phyloP scores from a whole-genome alignment of 495 filamentous ascomycete genomes.

The Penicillium odoratum region DNA sequence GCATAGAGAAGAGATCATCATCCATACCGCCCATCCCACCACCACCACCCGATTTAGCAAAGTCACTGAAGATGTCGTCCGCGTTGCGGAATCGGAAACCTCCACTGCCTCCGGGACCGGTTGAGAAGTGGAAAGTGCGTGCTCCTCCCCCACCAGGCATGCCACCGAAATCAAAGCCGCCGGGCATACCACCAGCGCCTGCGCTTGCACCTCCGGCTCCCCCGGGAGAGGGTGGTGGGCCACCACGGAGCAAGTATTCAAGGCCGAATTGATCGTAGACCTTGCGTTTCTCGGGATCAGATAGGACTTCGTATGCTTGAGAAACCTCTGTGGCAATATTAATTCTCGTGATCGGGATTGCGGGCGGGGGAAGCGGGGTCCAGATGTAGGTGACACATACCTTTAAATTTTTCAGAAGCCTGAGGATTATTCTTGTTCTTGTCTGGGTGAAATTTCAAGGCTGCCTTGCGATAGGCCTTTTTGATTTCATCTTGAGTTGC shows the following conservation, averaged over 20 bases:
- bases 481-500: slow-evolving; percentile 93
- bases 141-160: slow-evolving; percentile 58
- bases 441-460: slow-evolving; percentile 92
- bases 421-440: slow-evolving; percentile 92
- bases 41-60: slow-evolving; percentile 55
- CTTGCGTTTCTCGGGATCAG: slow-evolving; percentile 95
- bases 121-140: slow-evolving; percentile 75
- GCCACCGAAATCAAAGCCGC: slow-evolving; percentile 53
- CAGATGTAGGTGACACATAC: slow-evolving; percentile 27
- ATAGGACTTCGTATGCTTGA: slow-evolving; percentile 96
- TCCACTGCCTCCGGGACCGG: slow-evolving; percentile 53
- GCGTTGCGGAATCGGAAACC: slow-evolving; percentile 81
- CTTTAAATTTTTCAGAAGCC: slow-evolving; percentile 86
- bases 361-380: slow-evolving; percentile 16
- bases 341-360: slow-evolving; percentile 10
- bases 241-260: slow-evolving; percentile 87
- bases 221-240: slow-evolving; percentile 64
- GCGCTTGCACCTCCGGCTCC: slow-evolving; percentile 45
- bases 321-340: slow-evolving; percentile 65
- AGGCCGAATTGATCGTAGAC: slow-evolving; percentile 93
- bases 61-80: slow-evolving; percentile 80
- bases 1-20: slow-evolving; percentile 10
- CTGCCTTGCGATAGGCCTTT: slow-evolving; percentile 92
- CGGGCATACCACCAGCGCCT: slow-evolving; percentile 57
- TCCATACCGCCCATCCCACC: slow-evolving; percentile 23